Percentiles rank a stretch among this genome's conserved stretches.
phyloP scores from a whole-genome alignment of 2,329 filamentous ascomycete species.

The Pyrenochaeta sp. region DNA sequence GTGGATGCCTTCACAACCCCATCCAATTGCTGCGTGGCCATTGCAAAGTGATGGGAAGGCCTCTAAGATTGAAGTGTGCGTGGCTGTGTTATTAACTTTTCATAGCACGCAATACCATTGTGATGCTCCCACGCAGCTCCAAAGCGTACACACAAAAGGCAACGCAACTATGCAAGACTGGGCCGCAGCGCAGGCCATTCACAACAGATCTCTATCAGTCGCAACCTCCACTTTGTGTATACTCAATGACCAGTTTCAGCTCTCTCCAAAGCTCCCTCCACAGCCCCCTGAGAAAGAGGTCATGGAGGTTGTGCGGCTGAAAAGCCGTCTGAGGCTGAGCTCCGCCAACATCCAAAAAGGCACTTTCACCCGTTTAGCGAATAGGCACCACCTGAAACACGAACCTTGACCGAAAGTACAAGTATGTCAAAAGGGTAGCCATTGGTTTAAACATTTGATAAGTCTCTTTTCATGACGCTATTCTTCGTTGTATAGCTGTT shows the following conservation, averaged over 20 bases:
- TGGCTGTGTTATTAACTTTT: not conserved
- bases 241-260: too few species aligned
- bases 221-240: too few species aligned
- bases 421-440: not conserved
- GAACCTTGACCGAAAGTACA: not conserved
- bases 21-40: not conserved
- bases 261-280: too few species aligned
- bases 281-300: too few species aligned
- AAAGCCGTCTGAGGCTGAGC: not conserved
- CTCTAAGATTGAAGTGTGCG: not conserved
- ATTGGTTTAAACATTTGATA: not conserved
- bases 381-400: not conserved
- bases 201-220: too few species aligned
- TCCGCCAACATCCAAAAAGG: not conserved
- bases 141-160: too few species aligned
- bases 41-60: not conserved
- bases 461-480: not conserved
- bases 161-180: too few species aligned
- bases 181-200: too few species aligned
- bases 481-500: too few species aligned
- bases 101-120: too few species aligned
- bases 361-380: not conserved
- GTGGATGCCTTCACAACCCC: not conserved
- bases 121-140: too few species aligned
- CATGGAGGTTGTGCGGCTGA: too few species aligned